Evolutionary conservation across 345 rosid genomes (phyloP).

Genomic region (Passiflora organensis): DNA sequence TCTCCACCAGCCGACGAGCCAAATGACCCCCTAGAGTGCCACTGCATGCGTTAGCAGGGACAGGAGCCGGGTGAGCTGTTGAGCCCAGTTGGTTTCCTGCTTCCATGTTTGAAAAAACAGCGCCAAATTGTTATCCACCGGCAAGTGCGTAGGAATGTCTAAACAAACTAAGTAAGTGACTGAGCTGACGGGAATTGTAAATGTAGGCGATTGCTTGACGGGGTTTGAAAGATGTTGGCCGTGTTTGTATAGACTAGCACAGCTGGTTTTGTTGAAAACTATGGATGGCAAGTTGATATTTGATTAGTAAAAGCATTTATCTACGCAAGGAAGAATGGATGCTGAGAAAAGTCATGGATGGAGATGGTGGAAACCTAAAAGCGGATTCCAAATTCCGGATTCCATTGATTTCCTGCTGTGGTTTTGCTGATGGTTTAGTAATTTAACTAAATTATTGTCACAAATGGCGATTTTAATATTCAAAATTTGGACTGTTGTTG

Average conservation of each 20-base stretch:
- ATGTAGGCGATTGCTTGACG: not conserved
- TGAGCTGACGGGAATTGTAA: not conserved
- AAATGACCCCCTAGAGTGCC: slow-evolving; percentile 57
- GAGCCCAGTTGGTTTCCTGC: slow-evolving; percentile 35
- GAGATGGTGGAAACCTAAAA: not conserved
- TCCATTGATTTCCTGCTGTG: not conserved
- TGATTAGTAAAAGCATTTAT: too few relatives aligned
- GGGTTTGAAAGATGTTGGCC: not conserved
- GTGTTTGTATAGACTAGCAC: not conserved
- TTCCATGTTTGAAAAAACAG: slow-evolving; percentile 41
- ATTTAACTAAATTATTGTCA: not conserved
- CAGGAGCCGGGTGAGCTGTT: slow-evolving; percentile 20
- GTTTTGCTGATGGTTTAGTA: not conserved
- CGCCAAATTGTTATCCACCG: too few relatives aligned
- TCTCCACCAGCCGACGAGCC: slow-evolving; percentile 65
- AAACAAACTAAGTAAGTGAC: not conserved
- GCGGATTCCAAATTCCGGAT: not conserved
- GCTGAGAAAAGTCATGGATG: not conserved
- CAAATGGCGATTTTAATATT: too few relatives aligned
- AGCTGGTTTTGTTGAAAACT: too few relatives aligned
- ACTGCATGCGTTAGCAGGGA: slow-evolving; percentile 9
- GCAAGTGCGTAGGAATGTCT: too few relatives aligned
- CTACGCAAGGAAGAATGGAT: too few relatives aligned
- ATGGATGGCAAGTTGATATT: too few relatives aligned
- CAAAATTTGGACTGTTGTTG: too few relatives aligned